Conservation (phyloP, 1,284 basidiomycete species). For the Austroboletus rostrupii region DNA sequence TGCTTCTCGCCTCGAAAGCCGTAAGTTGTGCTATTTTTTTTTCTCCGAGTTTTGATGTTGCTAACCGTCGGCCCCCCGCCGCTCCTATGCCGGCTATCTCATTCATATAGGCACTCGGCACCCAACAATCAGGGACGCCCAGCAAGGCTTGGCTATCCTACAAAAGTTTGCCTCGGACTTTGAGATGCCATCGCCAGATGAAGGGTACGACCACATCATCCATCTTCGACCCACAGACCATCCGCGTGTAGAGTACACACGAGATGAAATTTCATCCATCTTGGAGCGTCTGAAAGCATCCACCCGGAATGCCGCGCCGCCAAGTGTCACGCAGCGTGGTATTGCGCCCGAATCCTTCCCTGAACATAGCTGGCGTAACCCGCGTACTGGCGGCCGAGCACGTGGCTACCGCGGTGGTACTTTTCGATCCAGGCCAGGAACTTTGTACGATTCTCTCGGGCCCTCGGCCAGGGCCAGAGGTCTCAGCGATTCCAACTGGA, state of each 20-base stretch:
- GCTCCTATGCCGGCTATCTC: slow-evolving; percentile 4
- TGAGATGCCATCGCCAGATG: slow-evolving; percentile 46
- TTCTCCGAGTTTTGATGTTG: slow-evolving; percentile 2
- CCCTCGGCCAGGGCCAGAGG: slow-evolving; percentile 16
- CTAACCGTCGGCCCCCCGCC: slow-evolving; percentile 1
- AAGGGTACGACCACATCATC: slow-evolving; percentile 61
- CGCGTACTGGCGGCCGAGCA: slow-evolving; percentile 18
- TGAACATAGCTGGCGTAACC: slow-evolving; percentile 5
- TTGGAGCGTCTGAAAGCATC: slow-evolving; percentile 45
- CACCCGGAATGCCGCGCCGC: slow-evolving; percentile 15
- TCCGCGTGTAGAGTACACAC: slow-evolving; percentile 44
- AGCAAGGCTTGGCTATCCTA: slow-evolving; percentile 53
- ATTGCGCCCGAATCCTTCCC: slow-evolving; percentile 6
- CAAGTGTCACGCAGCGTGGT: slow-evolving; percentile 5
- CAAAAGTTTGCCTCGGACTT: slow-evolving; percentile 58
- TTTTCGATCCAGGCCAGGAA: slow-evolving; percentile 8
- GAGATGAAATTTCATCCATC: slow-evolving; percentile 47
- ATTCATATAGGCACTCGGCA: slow-evolving; percentile 51
- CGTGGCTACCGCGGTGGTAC: slow-evolving; percentile 20
- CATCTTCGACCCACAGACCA: slow-evolving; percentile 50
- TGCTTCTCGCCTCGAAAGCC: slow-evolving; percentile 44
- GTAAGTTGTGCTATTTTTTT: slow-evolving; percentile 34
- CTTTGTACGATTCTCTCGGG: slow-evolving; percentile 11
- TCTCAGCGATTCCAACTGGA: slow-evolving; percentile 17
- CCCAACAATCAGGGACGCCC: slow-evolving; percentile 62